Evolutionary conservation across 345 rosid genomes (phyloP).

Genomic region (Diplotaxis tenuifolia): DNA sequence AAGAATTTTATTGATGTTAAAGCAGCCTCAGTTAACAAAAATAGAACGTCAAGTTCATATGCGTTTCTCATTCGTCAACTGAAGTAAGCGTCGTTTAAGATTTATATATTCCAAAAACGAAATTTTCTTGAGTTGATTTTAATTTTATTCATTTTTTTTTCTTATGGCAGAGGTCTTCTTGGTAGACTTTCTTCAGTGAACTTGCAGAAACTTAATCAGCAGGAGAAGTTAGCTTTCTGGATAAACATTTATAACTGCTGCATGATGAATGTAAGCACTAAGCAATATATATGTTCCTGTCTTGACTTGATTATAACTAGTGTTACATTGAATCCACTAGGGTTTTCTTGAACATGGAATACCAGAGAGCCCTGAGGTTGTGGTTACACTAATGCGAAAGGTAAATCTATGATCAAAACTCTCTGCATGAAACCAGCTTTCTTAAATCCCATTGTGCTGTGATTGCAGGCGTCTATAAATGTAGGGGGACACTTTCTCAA

Average conservation of each 20-base stretch:
- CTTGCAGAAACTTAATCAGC: constrained; percentile 63
- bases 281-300: neutral
- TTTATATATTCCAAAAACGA: neutral
- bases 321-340: constrained; percentile 37
- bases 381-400: constrained; percentile 65
- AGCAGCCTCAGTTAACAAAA: constrained; percentile 47
- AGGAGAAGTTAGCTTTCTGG: constrained; percentile 95
- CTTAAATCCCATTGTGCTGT: too few species aligned
- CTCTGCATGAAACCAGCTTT: too few species aligned
- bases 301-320: neutral
- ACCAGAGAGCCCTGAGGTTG: constrained; percentile 60
- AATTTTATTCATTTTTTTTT: neutral
- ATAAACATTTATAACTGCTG: constrained; percentile 83
- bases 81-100: constrained; percentile 42
- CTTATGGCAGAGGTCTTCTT: constrained; percentile 53
- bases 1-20: constrained; percentile 53
- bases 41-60: constrained; percentile 46
- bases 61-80: constrained; percentile 62
- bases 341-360: constrained; percentile 76
- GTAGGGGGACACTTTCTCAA: constrained; percentile 71
- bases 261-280: constrained; percentile 71
- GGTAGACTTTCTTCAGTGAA: constrained; percentile 54
- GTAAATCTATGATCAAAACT: constrained; percentile 29
- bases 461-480: constrained; percentile 61
- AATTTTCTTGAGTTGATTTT: neutral